Evolutionary conservation across 208 protist species (phyloP).

Genomic region (Leishmania aethiopica): DNA sequence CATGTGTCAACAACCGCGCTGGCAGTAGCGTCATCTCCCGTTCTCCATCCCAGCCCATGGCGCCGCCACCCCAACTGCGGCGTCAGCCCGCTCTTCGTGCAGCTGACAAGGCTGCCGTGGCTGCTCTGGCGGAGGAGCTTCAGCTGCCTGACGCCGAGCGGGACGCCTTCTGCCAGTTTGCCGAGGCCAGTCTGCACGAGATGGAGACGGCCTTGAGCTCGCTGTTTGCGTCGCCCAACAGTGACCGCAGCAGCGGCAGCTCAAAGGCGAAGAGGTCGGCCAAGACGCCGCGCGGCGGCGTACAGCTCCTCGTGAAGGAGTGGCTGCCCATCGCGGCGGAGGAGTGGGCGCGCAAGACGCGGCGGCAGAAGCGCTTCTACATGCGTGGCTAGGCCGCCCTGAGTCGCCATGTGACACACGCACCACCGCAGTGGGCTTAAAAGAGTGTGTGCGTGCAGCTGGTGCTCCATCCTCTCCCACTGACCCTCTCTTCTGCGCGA

Average conservation of each 20-base stretch:
- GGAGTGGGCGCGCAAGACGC: constrained; percentile 68
- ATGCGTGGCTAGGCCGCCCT: neutral
- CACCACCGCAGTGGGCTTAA: neutral
- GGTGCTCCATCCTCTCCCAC: neutral
- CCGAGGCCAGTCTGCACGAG: constrained; percentile 14
- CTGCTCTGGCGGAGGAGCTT: constrained; percentile 9
- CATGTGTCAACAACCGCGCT: neutral
- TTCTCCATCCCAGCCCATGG: neutral
- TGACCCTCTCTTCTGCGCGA: neutral
- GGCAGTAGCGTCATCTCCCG: neutral
- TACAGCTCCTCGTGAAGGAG: constrained; percentile 26
- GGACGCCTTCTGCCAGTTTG: constrained; percentile 25
- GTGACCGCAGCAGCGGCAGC: neutral
- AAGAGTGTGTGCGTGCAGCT: neutral
- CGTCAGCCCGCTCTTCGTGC: neutral
- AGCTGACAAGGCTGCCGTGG: neutral
- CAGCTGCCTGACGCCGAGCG: constrained; percentile 13
- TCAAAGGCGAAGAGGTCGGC: neutral
- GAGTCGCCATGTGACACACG: neutral
- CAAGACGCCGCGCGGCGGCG: neutral
- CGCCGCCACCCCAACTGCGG: neutral
- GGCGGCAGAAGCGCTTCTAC: constrained; percentile 54
- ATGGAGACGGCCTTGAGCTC: constrained; percentile 17
- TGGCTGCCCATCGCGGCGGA: constrained; percentile 68
- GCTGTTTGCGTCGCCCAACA: neutral